Evolutionary conservation across 306 rosid species (phyloP).

Genomic region (Nissolia schottii): DNA sequence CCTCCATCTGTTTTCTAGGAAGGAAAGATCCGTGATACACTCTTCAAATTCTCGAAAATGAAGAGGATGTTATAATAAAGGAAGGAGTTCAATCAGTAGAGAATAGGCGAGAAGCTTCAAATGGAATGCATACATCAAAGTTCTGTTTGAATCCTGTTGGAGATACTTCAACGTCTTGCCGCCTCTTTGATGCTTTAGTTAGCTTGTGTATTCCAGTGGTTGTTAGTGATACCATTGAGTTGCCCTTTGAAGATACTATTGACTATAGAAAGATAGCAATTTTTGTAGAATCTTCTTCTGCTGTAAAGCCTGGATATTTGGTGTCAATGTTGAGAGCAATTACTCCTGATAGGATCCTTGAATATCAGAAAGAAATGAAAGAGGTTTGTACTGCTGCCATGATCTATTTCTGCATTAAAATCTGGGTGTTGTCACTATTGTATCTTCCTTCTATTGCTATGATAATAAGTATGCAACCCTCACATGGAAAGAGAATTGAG

Average conservation of each 20-base stretch:
- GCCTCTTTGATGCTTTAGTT: slow-evolving; percentile 88
- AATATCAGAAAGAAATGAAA: slow-evolving; percentile 74
- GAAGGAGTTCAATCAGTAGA: slow-evolving; percentile 92
- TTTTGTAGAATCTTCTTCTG: slow-evolving; percentile 66
- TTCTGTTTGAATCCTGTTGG: slow-evolving; percentile 97
- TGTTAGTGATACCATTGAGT: slow-evolving; percentile 72
- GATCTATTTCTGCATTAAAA: neutral
- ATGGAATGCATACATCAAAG: slow-evolving; percentile 88
- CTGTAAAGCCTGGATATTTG: slow-evolving; percentile 60
- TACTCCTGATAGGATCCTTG: slow-evolving; percentile 52
- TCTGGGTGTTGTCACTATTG: neutral
- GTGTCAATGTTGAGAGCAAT: slow-evolving; percentile 58
- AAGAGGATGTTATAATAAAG: slow-evolving; percentile 59
- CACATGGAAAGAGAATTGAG: neutral
- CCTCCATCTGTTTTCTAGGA: slow-evolving; percentile 58
- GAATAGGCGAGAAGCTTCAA: slow-evolving; percentile 81
- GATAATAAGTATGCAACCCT: neutral
- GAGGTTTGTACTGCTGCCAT: slow-evolving; percentile 49
- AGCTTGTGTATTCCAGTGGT: slow-evolving; percentile 92
- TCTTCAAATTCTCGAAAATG: slow-evolving; percentile 72
- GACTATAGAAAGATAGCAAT: slow-evolving; percentile 82
- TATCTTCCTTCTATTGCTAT: neutral
- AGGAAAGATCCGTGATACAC: slow-evolving; percentile 81
- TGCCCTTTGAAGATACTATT: slow-evolving; percentile 87
- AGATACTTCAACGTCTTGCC: slow-evolving; percentile 95